Percentiles rank a stretch among this genome's conserved stretches.
Conservation (phyloP, 2,329 filamentous ascomycete genomes). For the Neonectria sp. region DNA sequence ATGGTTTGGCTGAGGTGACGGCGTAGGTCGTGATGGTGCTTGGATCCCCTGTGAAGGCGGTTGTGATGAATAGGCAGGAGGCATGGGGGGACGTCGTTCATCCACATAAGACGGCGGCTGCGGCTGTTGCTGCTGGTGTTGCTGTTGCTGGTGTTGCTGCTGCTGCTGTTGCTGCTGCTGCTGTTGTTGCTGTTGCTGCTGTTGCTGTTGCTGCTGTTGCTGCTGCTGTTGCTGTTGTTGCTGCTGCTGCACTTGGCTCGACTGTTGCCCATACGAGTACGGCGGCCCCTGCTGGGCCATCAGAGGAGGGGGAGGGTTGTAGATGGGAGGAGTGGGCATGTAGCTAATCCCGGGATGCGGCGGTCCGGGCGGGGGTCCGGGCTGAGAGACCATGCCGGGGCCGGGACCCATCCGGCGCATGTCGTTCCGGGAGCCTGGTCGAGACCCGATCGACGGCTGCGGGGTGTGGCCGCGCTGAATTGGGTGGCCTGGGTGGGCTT, state of each 20-base stretch:
- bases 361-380: constrained; percentile 65
- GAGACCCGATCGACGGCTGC: constrained; percentile 79
- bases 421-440: constrained; percentile 82
- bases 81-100: constrained; percentile 82
- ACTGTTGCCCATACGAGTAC: constrained; percentile 8
- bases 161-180: not conserved
- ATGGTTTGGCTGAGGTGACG: constrained; percentile 72
- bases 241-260: constrained; percentile 24
- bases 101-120: constrained; percentile 80
- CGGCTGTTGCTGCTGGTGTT: constrained; percentile 28
- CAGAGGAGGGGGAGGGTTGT: constrained; percentile 71
- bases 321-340: constrained; percentile 88
- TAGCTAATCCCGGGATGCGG: constrained; percentile 79
- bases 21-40: constrained; percentile 65
- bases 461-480: constrained; percentile 83
- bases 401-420: constrained; percentile 82
- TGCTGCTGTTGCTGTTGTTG: constrained; percentile 7
- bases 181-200: not conserved
- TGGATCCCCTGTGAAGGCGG: constrained; percentile 65
- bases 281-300: constrained; percentile 40
- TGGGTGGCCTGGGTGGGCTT: constrained; percentile 58
- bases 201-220: not conserved
- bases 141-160: not conserved
- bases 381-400: constrained; percentile 79
- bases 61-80: constrained; percentile 75